Percentiles rank a stretch among this genome's conserved stretches.
phyloP scores from a whole-genome alignment of 148 eudicot genomes.

The Silene uniflora region DNA sequence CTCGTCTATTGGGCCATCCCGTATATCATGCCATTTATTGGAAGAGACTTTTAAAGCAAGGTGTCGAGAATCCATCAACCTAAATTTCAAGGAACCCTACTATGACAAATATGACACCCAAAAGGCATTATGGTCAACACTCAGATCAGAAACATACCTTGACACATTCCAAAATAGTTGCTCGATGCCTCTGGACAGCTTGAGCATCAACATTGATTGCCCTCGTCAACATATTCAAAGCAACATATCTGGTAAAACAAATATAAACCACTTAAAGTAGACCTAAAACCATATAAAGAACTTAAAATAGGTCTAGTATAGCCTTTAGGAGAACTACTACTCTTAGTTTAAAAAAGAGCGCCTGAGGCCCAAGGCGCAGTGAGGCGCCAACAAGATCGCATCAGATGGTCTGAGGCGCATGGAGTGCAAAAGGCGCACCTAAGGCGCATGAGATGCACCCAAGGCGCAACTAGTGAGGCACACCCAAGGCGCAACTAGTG shows the following conservation, averaged over 20 bases:
- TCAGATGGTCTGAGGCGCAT: no score
- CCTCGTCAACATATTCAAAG: constrained; percentile 92
- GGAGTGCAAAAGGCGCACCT: no score
- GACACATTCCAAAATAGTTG: constrained; percentile 94
- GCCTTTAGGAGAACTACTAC: no score
- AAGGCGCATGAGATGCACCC: no score
- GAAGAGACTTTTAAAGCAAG: neutral
- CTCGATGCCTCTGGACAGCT: constrained; percentile 98
- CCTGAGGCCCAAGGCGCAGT: no score
- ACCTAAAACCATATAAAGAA: no score
- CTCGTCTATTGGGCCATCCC: neutral
- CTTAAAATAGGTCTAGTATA: no score
- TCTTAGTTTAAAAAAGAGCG: no score
- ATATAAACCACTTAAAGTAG: constrained; percentile 3
- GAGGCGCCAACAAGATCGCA: no score
- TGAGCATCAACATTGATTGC: constrained; percentile 85
- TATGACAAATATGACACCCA: neutral
- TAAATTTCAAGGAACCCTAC: neutral
- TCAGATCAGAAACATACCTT: constrained; percentile 53
- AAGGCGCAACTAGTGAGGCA: no score
- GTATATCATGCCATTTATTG: neutral
- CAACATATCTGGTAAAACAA: constrained; percentile 71
- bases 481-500: no score
- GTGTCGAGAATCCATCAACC: constrained; percentile 3
- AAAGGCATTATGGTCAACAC: neutral